phyloP scores from a whole-genome alignment of 192 early-diverging fungal genomes.

The Coemansia sp. region DNA sequence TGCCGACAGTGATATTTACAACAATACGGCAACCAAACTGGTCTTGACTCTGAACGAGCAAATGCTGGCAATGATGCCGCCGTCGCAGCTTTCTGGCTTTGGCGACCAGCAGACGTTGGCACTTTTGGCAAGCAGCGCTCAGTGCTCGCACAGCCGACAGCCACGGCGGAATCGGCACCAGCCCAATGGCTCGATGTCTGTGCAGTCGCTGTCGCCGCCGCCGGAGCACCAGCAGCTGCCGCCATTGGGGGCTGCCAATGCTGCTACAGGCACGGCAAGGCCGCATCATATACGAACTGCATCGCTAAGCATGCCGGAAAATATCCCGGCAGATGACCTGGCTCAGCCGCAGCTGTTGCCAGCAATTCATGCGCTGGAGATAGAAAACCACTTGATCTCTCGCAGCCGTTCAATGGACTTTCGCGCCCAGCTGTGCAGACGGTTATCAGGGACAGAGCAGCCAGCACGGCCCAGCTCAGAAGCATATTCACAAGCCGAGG shows the following conservation, averaged over 20 bases:
- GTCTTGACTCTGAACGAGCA: slow-evolving; percentile 52
- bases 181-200: slow-evolving; percentile 3
- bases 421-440: slow-evolving; percentile 5
- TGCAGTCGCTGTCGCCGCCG: slow-evolving; percentile 13
- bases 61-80: slow-evolving; percentile 12
- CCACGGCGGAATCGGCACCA: not conserved
- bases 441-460: not conserved
- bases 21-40: slow-evolving; percentile 53
- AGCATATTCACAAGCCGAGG: not conserved
- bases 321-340: not conserved
- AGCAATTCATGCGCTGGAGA: slow-evolving; percentile 6
- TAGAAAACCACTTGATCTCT: slow-evolving; percentile 15
- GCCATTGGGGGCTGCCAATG: not conserved
- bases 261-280: not conserved
- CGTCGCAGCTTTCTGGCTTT: slow-evolving; percentile 6
- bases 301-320: slow-evolving; percentile 1
- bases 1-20: slow-evolving; percentile 51
- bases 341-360: slow-evolving; percentile 3
- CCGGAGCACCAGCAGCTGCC: slow-evolving; percentile 2
- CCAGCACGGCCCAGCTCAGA: not conserved
- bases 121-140: slow-evolving; percentile 6
- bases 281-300: slow-evolving; percentile 8
- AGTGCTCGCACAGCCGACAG: slow-evolving; percentile 8
- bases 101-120: slow-evolving; percentile 11
- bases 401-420: slow-evolving; percentile 52